Evolutionary conservation across 129 eudicot genomes (phyloP), one percentile per base, ranked within the genome.

Genomic region (Lactuca saligna): DNA sequence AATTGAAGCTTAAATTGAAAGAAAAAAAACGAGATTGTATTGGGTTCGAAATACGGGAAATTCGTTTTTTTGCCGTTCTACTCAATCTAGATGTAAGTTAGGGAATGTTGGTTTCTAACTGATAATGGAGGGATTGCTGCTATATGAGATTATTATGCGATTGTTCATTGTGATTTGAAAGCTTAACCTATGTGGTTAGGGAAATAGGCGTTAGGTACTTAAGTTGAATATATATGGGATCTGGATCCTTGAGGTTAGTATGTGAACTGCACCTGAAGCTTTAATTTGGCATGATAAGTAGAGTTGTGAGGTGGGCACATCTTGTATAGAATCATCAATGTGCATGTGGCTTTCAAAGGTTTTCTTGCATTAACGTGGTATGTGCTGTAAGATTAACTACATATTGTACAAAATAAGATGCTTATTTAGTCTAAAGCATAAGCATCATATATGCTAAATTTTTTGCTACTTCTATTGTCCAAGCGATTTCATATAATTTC

Each of bases 41-140:
- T 34, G 61, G 38, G 34, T 65, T 31, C 10, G 67, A 61, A 60
- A 60, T n/a, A 46, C 39, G 8, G 29, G 15, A 57, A 41, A 41
- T 55, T 32, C 39, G 51, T 17, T 32, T 57, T 3, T 35, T 74
- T 16, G 34, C 34, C 3, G 41, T 57, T 57, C 33, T 70, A 29
- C 16, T 70, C 46, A 3, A 60, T 72, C 11, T 8, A 54, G 65
- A 55, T 75, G 60, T 17, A 46, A 34, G 66, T 69, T 50, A 10
- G 20, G 73, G 38, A 74, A 74, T 74, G 65, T 61, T 73, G 57
- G n/a, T 65, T 64, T 63, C 16, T 55, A 56, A 54, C 68, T 64
- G 42, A 50, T 46, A 48, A 17, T 33, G 56, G 33, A 55, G 58
- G 15, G n/a, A 42, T 41, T 48, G 33, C 25, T 70, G 38, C 48